Conservation (phyloP, 768 basidiomycete species). For the Lactifluus pinguis region DNA sequence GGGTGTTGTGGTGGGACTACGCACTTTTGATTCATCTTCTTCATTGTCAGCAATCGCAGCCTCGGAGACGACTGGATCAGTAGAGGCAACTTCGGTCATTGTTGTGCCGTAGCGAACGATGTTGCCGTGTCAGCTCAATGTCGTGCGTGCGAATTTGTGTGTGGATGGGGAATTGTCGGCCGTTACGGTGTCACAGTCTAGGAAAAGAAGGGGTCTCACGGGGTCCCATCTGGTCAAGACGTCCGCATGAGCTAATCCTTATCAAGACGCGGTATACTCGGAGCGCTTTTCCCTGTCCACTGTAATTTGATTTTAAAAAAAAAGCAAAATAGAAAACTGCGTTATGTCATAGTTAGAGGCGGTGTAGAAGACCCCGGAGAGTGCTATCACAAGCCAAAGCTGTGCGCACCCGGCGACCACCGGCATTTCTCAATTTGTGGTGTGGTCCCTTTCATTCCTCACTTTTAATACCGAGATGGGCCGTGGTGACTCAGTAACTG, state of each 20-base stretch:
- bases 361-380: conserved; percentile 2
- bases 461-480: conserved; percentile 15
- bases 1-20: conserved; percentile 8
- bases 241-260: background rate
- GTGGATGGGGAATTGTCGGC: background rate
- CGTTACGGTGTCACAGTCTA: conserved; percentile 7
- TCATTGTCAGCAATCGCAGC: conserved; percentile 25
- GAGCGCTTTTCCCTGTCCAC: too few relatives aligned
- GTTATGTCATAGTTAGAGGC: too few relatives aligned
- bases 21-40: conserved; percentile 30
- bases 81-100: conserved; percentile 27
- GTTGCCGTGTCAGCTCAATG: background rate
- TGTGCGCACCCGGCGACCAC: background rate
- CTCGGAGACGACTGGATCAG: conserved; percentile 22
- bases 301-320: too few relatives aligned
- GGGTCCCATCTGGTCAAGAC: background rate
- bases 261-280: background rate
- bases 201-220: background rate
- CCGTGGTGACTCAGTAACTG: conserved; percentile 12
- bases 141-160: background rate
- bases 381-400: background rate
- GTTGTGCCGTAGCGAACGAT: conserved; percentile 8
- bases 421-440: background rate
- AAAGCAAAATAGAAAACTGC: too few relatives aligned
- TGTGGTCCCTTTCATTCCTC: background rate